These are phyloP conservation scores for Volvox reticuliferus DNA, from an alignment of 139 green algal genomes.

Conservation along the genomic window DNA sequence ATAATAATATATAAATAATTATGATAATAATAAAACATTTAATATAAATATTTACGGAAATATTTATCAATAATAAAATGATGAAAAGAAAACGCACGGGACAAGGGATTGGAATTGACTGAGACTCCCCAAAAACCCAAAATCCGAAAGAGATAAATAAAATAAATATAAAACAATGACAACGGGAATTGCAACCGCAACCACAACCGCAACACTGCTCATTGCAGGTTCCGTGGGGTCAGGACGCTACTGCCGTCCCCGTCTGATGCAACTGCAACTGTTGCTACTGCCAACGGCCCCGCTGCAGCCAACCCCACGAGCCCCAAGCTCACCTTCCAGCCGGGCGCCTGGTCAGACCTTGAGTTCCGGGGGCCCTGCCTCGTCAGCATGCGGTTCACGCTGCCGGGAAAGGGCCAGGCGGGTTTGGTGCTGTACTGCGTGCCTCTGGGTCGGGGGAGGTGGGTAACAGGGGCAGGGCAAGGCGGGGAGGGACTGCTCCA, in stretches of 20 bases:
- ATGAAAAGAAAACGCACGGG: too few relatives aligned
- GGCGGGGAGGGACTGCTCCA: too few relatives aligned
- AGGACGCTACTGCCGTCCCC: background rate
- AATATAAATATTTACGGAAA: too few relatives aligned
- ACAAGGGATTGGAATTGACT: too few relatives aligned
- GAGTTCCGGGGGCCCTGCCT: constrained; percentile 35
- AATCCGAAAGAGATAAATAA: too few relatives aligned
- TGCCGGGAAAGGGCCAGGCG: constrained; percentile 37
- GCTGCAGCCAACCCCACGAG: background rate
- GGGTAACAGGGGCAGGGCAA: background rate
- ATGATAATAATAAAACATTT: too few relatives aligned
- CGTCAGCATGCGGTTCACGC: constrained; percentile 25
- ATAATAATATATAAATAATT: too few relatives aligned
- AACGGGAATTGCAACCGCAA: too few relatives aligned
- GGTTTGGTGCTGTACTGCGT: constrained; percentile 47
- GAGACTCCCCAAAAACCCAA: too few relatives aligned
- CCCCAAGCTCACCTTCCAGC: background rate
- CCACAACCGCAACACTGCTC: too few relatives aligned
- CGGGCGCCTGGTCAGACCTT: constrained; percentile 13
- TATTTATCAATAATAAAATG: too few relatives aligned
- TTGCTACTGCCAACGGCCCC: background rate
- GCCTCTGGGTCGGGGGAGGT: constrained; percentile 36
- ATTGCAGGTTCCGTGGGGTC: constrained; percentile 19
- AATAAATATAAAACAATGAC: too few relatives aligned
- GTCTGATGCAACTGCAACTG: background rate